Evolutionary conservation across 2,329 filamentous ascomycete species (phyloP).

Genomic region (Dothistroma pini): DNA sequence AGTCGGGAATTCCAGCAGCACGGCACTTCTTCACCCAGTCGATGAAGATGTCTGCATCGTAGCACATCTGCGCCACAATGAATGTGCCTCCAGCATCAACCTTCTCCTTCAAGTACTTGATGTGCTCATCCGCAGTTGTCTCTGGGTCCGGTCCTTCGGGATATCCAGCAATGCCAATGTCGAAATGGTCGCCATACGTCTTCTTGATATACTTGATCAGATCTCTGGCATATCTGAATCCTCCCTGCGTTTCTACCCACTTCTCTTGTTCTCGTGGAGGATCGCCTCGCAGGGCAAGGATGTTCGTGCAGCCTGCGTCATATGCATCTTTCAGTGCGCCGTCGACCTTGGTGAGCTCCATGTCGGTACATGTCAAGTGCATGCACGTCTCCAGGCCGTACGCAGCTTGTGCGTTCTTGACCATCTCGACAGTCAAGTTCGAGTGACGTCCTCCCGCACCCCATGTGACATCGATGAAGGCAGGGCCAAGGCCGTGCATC

Average conservation of each 20-base stretch:
- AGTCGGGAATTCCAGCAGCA: constrained; percentile 67
- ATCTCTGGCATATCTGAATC: constrained; percentile 87
- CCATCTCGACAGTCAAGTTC: constrained; percentile 95
- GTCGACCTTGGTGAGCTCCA: constrained; percentile 90
- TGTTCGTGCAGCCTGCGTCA: constrained; percentile 95
- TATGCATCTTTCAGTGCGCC: constrained; percentile 83
- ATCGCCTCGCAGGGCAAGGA: constrained; percentile 87
- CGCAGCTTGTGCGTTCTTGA: constrained; percentile 88
- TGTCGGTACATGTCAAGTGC: constrained; percentile 98
- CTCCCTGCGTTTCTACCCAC: constrained; percentile 80
- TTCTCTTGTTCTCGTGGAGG: constrained; percentile 90
- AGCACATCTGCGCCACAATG: constrained; percentile 99
- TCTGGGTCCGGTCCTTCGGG: constrained; percentile 95
- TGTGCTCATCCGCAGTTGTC: constrained; percentile 74
- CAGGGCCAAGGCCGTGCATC: constrained; percentile 90
- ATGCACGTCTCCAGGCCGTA: constrained; percentile 98
- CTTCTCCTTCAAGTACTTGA: constrained; percentile 95
- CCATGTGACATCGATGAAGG: constrained; percentile 99
- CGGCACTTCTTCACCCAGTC: constrained; percentile 85
- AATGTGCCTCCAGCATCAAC: constrained; percentile 91
- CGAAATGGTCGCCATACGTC: constrained; percentile 83
- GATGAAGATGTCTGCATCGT: constrained; percentile 93
- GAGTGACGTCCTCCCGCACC: constrained; percentile 89
- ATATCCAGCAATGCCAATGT: constrained; percentile 96
- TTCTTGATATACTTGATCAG: constrained; percentile 78